Conservation (phyloP, 2,329 filamentous ascomycete species). For the Clarireedia monteithiana region DNA sequence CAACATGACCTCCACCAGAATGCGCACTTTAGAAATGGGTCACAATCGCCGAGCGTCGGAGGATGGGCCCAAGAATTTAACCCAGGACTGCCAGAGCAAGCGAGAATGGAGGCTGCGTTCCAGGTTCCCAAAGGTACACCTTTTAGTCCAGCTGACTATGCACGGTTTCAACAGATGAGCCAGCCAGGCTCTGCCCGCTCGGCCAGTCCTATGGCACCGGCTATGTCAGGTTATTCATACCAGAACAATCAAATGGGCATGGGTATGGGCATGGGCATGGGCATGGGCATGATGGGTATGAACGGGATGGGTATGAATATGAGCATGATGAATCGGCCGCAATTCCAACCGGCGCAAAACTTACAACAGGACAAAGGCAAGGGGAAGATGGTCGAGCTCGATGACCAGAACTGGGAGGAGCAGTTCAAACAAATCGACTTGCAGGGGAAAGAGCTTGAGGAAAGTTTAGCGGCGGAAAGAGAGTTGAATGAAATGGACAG, state of each 20-base stretch:
- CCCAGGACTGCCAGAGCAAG: constrained; percentile 44
- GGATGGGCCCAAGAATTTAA: constrained; percentile 60
- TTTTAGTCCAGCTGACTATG: constrained; percentile 81
- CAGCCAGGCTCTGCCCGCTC: constrained; percentile 44
- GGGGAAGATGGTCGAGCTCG: constrained; percentile 87
- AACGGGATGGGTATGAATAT: background rate
- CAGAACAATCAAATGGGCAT: constrained; percentile 40
- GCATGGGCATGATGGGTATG: constrained; percentile 35
- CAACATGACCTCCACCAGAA: constrained; percentile 27
- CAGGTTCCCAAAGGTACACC: constrained; percentile 48
- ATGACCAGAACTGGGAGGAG: constrained; percentile 92
- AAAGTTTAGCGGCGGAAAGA: constrained; percentile 32
- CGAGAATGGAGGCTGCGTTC: constrained; percentile 65
- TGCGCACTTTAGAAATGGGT: constrained; percentile 19
- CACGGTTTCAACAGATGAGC: constrained; percentile 72
- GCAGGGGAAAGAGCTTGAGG: constrained; percentile 41
- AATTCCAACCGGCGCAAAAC: constrained; percentile 34
- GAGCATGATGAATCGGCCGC: constrained; percentile 34
- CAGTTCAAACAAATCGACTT: constrained; percentile 87
- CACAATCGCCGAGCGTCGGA: constrained; percentile 33
- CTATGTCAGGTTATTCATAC: constrained; percentile 38
- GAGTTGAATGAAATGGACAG: constrained; percentile 87
- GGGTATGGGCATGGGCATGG: constrained; percentile 50
- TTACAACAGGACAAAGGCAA: constrained; percentile 62
- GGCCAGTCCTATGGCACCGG: constrained; percentile 48